phyloP scores from a whole-genome alignment of 2,329 filamentous ascomycete species.

The Coniochaeta hoffmannii region DNA sequence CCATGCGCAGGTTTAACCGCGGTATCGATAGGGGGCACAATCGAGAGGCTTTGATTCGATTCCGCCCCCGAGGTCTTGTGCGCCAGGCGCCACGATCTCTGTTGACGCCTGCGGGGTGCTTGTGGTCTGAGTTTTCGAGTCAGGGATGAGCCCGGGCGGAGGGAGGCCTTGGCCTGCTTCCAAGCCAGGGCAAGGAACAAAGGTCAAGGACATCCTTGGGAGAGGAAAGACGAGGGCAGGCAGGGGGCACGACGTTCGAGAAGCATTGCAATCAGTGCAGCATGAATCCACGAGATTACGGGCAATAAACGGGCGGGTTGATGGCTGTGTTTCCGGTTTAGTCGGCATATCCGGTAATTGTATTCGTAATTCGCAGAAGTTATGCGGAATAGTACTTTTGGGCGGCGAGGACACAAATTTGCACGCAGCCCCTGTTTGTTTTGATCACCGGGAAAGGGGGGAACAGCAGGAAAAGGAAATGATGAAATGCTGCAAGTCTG shows the following conservation, averaged over 20 bases:
- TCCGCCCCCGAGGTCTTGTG: background rate
- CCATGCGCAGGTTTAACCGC: background rate
- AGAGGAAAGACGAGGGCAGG: background rate
- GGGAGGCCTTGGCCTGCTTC: background rate
- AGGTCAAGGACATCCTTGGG: background rate
- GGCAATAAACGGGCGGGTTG: background rate
- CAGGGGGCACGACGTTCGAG: background rate
- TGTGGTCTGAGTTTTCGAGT: background rate
- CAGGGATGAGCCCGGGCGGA: background rate
- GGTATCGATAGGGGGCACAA: background rate
- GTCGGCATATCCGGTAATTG: background rate
- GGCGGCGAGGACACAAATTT: too few species aligned
- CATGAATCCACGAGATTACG: slow-evolving; percentile 1
- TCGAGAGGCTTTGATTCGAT: background rate
- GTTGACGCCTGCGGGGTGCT: background rate
- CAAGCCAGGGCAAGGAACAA: background rate
- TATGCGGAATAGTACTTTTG: background rate
- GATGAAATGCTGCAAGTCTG: background rate
- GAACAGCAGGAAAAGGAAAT: background rate
- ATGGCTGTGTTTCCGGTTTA: background rate
- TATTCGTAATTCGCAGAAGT: background rate
- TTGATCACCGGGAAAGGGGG: background rate
- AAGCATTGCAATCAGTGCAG: background rate
- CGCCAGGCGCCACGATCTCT: background rate
- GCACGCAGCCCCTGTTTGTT: background rate